Evolutionary conservation across 2,329 filamentous ascomycete species (phyloP), one percentile per base, ranked within the genome.

Genomic region (Lachnellula suecica): DNA sequence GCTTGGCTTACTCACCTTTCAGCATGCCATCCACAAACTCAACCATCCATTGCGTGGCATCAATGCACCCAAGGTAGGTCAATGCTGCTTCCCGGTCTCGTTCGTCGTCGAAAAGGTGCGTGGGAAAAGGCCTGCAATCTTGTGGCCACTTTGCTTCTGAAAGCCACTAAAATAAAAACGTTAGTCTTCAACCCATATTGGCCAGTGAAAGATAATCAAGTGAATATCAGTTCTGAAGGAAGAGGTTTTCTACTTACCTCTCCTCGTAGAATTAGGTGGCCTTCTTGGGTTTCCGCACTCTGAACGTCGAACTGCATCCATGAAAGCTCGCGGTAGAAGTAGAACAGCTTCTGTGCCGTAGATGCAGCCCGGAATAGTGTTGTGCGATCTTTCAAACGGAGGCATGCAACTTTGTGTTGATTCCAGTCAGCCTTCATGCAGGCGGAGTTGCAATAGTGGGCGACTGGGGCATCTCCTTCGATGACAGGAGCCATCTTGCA

Each of bases 311-410:
- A 11, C 4, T 27, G 17, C 4, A 4, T 17, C 49, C 49, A 51
- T 9, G 42, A 29, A 22, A 51, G 7, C 9, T 51, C 42, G 4
- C 49, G 49, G 40, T 41, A 29, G 23, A 51, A 9, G 17, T 40
- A 51, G 17, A 41, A 51, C 20, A 51, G 41, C 42, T 24, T 45
- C 42, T 51, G 49, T 9, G 49, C 49, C 19, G 46, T 8, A 2
- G 17, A 19, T 2, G 23, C 17, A n/a, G 46, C 49, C 4, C 41
- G n/a, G 22, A 38, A 51, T 13, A 51, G 41, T 6, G 23, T 19
- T 2, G 20, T 20, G 9, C 42, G 49, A 17, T 51, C 49, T 45
- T 46, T 20, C 3, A 46, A 20, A n/a, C 11, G 8, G 2, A 11
- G 23, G 22, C 49, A 51, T 11, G 22, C 20, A 8, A 34, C 4